Evolutionary conservation across 192 early-diverging fungal species (phyloP), one percentile per base, ranked within the genome.

Genomic region (Chytriomyces sp.): DNA sequence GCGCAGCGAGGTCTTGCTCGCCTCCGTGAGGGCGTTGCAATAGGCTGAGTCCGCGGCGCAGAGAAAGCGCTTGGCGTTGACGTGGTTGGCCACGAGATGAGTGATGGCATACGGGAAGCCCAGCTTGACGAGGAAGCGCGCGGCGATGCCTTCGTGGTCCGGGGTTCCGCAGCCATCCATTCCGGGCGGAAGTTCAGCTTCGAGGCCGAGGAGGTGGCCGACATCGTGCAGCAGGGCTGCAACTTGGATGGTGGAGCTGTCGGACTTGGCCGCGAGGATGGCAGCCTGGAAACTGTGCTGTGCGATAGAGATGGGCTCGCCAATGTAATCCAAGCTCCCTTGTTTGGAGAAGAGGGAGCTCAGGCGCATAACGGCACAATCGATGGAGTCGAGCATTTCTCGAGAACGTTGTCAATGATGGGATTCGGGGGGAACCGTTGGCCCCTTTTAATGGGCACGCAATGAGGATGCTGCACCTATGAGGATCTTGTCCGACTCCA

Each of bases 11-110:
- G 78, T 64, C 38, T 88, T 88, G 75, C 81, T 82, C 4, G 81
- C 81, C 36, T 64, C 75, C 76, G 82, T 85, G n/a, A 88, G 76
- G 1, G 65, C 52, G 5, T 76, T 75, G 52, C 79, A 82, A 44
- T 88, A 88, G 25, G 77, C 56, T 7, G 63, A 73, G 33, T 84
- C 73, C 41, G 74, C 76, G 2, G 80, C 76, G n/a, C 82, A 81
- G n/a, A 88, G 71, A 52, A 86, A 86, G n/a, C 83, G 75, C 76
- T 86, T 88, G 41, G 80, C 86, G 33, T 81, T 70, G 5, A 86
- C 85, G 59, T 86, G 86, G 2, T 84, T 79, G 53, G 82, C 86
- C 2, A 88, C 83, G 30, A 88, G 70, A 31, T 77, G 66, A 12
- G 81, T 74, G n/a, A 86, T 72, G 59, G 84, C 84, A 44, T 80